These are phyloP conservation scores for Phytopythium montanum DNA, from an alignment of 352 stramenopile genomes.

Conservation along the genomic window DNA sequence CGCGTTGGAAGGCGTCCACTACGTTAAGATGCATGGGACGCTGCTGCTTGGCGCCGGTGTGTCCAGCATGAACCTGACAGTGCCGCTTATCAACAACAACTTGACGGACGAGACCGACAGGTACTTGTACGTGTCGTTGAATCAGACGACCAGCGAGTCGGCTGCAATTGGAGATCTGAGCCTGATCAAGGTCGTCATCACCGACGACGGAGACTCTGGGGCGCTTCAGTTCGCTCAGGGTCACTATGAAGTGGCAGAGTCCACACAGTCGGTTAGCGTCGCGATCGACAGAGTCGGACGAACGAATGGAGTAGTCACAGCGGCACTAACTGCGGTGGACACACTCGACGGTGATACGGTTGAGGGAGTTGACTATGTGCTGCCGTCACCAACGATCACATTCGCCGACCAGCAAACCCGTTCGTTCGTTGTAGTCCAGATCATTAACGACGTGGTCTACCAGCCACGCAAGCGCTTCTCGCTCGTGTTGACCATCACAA, in stretches of 20 bases:
- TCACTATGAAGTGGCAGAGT: constrained; percentile 28
- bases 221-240: constrained; percentile 28
- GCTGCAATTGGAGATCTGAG: constrained; percentile 25
- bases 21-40: constrained; percentile 11
- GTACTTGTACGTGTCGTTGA: constrained; percentile 42
- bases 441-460: constrained; percentile 41
- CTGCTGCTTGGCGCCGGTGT: constrained; percentile 28
- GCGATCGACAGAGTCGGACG: constrained; percentile 17
- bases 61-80: constrained; percentile 14
- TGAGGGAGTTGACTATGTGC: constrained; percentile 27
- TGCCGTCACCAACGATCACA: constrained; percentile 11
- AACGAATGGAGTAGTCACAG: constrained; percentile 23
- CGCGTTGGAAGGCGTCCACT: constrained; percentile 27
- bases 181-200: constrained; percentile 26
- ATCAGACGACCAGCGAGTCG: constrained; percentile 12
- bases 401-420: constrained; percentile 24
- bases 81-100: constrained; percentile 49
- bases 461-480: constrained; percentile 38
- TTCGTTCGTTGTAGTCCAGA: constrained; percentile 16
- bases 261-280: constrained; percentile 11
- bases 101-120: constrained; percentile 40
- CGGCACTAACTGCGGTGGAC: constrained; percentile 17
- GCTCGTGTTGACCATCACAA: constrained; percentile 19
- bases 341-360: constrained; percentile 7
- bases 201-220: constrained; percentile 48